These are phyloP conservation scores for Aspergillus sclerotiicarbonarius DNA, from an alignment of 495 filamentous ascomycete species.

Conservation along the genomic window DNA sequence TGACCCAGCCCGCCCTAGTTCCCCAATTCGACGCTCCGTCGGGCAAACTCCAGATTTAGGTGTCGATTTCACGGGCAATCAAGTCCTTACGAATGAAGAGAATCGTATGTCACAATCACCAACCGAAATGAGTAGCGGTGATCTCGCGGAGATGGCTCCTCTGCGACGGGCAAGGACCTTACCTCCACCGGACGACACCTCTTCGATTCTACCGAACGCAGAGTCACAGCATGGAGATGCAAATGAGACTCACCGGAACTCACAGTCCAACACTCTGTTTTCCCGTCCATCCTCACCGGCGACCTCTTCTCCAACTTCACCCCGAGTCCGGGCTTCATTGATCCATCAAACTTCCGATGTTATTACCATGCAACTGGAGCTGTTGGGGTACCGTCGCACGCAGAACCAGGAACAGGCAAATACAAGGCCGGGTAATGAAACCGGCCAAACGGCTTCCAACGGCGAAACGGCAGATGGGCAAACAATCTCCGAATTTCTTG, in stretches of 20 bases:
- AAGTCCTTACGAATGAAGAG: conserved; percentile 34
- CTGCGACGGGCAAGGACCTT: conserved; percentile 25
- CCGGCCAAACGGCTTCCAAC: conserved; percentile 11
- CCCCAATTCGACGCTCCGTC: conserved; percentile 13
- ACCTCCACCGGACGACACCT: conserved; percentile 12
- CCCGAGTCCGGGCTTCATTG: conserved; percentile 44
- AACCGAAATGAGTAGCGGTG: conserved; percentile 35
- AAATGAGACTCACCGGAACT: conserved; percentile 25
- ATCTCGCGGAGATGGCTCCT: conserved; percentile 31
- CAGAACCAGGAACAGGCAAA: conserved; percentile 20
- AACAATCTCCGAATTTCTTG: conserved; percentile 39
- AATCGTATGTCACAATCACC: conserved; percentile 40
- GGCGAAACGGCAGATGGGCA: conserved; percentile 24
- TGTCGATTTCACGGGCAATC: conserved; percentile 23
- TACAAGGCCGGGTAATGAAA: conserved; percentile 18
- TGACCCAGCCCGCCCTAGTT: not conserved
- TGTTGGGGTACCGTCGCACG: conserved; percentile 34
- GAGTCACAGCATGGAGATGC: conserved; percentile 15
- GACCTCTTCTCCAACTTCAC: conserved; percentile 45
- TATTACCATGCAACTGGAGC: conserved; percentile 50
- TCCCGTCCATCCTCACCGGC: conserved; percentile 42
- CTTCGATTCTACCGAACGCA: conserved; percentile 16
- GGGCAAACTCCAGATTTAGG: conserved; percentile 12
- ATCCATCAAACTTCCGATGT: conserved; percentile 47
- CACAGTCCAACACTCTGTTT: conserved; percentile 44